Conservation (phyloP, 148 eudicot genomes). For the Bassia scoparia region DNA sequence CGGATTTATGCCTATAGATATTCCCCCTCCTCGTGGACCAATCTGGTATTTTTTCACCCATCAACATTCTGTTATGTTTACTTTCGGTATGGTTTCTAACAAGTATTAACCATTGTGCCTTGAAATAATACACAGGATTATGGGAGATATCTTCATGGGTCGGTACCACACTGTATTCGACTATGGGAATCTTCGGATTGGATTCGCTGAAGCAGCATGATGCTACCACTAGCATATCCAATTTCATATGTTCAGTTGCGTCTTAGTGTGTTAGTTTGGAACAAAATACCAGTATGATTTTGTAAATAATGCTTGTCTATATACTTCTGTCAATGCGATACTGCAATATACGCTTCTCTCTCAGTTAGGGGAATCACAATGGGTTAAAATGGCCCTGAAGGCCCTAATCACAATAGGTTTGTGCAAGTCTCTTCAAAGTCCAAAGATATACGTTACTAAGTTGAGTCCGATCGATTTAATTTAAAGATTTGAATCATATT, state of each 20-base stretch:
- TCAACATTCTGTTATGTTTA: neutral
- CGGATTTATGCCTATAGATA: constrained; percentile 74
- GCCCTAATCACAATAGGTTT: too few relatives aligned
- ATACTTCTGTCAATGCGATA: neutral
- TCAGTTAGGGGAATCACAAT: neutral
- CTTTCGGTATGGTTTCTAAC: too few relatives aligned
- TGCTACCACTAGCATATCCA: neutral
- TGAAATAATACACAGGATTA: constrained; percentile 51
- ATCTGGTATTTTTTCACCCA: constrained; percentile 54
- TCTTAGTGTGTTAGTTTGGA: neutral
- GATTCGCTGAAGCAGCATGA: constrained; percentile 85
- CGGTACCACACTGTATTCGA: constrained; percentile 87
- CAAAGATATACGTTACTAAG: too few relatives aligned
- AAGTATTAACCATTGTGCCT: neutral
- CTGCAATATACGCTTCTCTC: neutral
- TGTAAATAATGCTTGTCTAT: constrained; percentile 19
- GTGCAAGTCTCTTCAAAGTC: too few relatives aligned
- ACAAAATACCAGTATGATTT: too few relatives aligned
- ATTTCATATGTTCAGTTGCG: neutral
- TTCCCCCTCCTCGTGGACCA: constrained; percentile 93
- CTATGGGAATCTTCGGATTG: constrained; percentile 61
- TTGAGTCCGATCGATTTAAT: too few relatives aligned
- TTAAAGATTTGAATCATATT: too few relatives aligned
- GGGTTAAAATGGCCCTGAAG: too few relatives aligned
- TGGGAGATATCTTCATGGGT: constrained; percentile 96